phyloP scores from a whole-genome alignment of 176 grass and related monocot genomes.

The Coix lacrymajobi region DNA sequence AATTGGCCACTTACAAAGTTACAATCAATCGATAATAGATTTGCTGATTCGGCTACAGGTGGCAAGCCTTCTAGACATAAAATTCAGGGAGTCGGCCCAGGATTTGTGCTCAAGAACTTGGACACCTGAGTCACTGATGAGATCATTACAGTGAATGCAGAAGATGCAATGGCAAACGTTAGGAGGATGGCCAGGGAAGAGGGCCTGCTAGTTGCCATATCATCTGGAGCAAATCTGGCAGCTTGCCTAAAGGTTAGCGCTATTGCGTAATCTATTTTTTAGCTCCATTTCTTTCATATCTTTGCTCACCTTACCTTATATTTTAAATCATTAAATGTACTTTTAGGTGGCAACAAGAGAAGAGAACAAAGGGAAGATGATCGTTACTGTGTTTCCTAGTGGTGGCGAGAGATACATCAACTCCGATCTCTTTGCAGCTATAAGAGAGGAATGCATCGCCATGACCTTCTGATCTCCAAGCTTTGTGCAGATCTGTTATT shows the following conservation, averaged over 20 bases:
- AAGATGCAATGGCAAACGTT: slow-evolving; percentile 48
- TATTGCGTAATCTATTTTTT: background rate
- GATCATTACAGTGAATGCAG: slow-evolving; percentile 30
- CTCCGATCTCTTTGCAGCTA: slow-evolving; percentile 7
- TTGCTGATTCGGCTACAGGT: slow-evolving; percentile 31
- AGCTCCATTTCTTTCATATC: background rate
- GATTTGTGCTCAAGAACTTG: slow-evolving; percentile 48
- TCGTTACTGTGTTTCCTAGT: slow-evolving; percentile 16
- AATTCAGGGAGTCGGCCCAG: slow-evolving; percentile 63
- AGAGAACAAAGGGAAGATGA: slow-evolving; percentile 17
- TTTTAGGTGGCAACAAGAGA: slow-evolving; percentile 16
- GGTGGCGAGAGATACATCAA: slow-evolving; percentile 33
- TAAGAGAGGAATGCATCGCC: slow-evolving; percentile 8
- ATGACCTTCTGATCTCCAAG: too few species aligned
- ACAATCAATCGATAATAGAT: background rate
- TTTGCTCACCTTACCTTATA: background rate
- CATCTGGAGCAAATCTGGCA: slow-evolving; percentile 65
- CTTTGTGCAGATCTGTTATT: too few species aligned
- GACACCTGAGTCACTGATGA: slow-evolving; percentile 48
- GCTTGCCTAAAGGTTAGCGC: slow-evolving; percentile 51
- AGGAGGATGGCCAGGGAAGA: slow-evolving; percentile 59
- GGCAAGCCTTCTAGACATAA: slow-evolving; percentile 46
- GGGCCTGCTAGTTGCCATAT: slow-evolving; percentile 65
- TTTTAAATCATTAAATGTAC: background rate
- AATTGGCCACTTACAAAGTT: too few species aligned